Conservation (phyloP, 257 asterid species). For the Ophiorrhiza pumila region DNA sequence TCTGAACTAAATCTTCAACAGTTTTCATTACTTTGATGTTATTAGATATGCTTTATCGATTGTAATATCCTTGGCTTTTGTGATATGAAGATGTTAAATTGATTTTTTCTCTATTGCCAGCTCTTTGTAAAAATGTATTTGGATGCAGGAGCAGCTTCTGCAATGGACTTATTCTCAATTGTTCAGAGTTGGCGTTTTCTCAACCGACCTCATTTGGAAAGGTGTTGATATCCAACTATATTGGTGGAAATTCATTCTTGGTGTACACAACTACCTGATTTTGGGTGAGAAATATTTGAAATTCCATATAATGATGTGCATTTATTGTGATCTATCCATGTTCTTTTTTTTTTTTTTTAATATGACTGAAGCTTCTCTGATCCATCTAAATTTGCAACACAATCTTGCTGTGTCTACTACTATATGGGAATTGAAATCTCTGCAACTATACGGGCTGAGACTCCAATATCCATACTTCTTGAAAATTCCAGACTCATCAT, state of each 20-base stretch:
- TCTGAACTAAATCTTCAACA: background rate
- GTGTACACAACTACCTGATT: slow-evolving; percentile 46
- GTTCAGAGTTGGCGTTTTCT: slow-evolving; percentile 56
- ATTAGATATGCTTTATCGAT: background rate
- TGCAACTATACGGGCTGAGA: too few relatives aligned
- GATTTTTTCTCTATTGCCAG: background rate
- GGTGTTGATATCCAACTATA: slow-evolving; percentile 59
- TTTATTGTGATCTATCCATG: background rate
- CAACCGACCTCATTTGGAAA: slow-evolving; percentile 69
- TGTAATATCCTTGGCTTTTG: background rate
- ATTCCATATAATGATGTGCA: background rate
- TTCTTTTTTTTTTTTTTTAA: background rate
- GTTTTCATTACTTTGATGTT: background rate
- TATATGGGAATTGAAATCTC: too few relatives aligned
- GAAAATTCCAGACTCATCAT: too few relatives aligned
- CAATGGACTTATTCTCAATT: slow-evolving; percentile 35
- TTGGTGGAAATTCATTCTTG: slow-evolving; percentile 48
- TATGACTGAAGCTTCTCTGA: too few relatives aligned
- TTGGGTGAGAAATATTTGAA: slow-evolving; percentile 17
- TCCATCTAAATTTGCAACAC: too few relatives aligned
- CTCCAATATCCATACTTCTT: too few relatives aligned
- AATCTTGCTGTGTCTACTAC: too few relatives aligned
- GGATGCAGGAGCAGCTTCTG: slow-evolving; percentile 63
- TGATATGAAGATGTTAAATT: background rate
- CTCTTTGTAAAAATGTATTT: background rate